phyloP scores from a whole-genome alignment of 306 rosid genomes.

The Gillenia trifoliata region DNA sequence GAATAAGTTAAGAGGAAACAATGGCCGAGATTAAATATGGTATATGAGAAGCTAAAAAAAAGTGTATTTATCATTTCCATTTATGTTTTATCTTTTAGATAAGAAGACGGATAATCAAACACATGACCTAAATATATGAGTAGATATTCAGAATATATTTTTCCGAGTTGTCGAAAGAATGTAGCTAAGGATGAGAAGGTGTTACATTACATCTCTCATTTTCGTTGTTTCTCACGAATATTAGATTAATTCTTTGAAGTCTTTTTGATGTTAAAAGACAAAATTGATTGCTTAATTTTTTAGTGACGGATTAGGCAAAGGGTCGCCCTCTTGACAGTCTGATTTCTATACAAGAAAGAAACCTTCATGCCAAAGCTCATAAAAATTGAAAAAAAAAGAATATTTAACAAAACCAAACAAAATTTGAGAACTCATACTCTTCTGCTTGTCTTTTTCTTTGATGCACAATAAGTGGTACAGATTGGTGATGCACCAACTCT shows the following conservation, averaged over 20 bases:
- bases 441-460: not conserved
- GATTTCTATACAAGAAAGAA: not conserved
- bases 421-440: not conserved
- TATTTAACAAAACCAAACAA: not conserved
- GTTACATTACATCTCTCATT: not conserved
- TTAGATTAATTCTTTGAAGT: no score
- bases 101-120: no score
- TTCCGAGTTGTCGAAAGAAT: not conserved
- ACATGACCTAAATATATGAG: no score
- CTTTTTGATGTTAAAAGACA: not conserved
- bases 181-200: not conserved
- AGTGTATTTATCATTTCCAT: not conserved
- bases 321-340: slow-evolving; percentile 15
- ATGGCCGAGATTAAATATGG: accelerated
- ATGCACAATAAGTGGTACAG: not conserved
- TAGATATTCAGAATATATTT: no score
- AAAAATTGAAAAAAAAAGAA: no score
- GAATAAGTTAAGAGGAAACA: not conserved
- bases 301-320: slow-evolving; percentile 12
- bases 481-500: not conserved
- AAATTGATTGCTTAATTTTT: not conserved
- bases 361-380: not conserved
- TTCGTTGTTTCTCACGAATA: not conserved
- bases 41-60: no score
- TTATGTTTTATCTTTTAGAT: no score